These are phyloP conservation scores for Cucumis sativus DNA, from an alignment of 306 rosid genomes.

Conservation along the genomic window DNA sequence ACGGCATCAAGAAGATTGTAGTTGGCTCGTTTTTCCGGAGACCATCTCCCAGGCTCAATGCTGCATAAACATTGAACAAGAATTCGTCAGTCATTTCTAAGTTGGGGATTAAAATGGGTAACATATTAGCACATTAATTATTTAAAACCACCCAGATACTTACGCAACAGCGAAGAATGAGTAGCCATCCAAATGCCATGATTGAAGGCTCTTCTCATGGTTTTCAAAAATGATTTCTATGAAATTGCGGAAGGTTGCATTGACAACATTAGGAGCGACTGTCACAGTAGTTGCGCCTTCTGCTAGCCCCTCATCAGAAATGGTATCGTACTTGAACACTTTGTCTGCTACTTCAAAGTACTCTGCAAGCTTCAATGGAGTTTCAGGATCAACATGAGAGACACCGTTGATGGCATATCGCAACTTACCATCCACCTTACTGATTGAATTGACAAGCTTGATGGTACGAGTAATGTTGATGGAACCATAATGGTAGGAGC, in stretches of 20 bases:
- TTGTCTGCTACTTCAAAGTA: slow-evolving; percentile 27
- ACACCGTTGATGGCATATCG: slow-evolving; percentile 66
- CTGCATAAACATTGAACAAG: slow-evolving; percentile 6
- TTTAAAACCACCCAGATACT: neutral
- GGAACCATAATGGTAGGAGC: slow-evolving; percentile 66
- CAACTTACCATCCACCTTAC: slow-evolving; percentile 34
- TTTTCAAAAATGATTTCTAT: slow-evolving; percentile 77
- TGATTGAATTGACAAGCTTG: slow-evolving; percentile 34
- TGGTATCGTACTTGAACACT: slow-evolving; percentile 38
- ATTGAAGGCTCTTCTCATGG: slow-evolving; percentile 56
- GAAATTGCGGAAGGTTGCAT: slow-evolving; percentile 25
- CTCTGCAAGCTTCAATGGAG: slow-evolving; percentile 76
- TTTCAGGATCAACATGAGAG: slow-evolving; percentile 42
- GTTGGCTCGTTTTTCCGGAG: slow-evolving; percentile 23
- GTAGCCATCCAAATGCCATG: slow-evolving; percentile 55
- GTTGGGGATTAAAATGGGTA: neutral
- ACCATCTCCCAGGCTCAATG: slow-evolving; percentile 64
- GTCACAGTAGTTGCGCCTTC: neutral
- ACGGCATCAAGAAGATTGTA: slow-evolving; percentile 55
- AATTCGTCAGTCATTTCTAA: neutral
- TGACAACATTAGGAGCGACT: slow-evolving; percentile 28
- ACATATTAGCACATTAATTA: neutral
- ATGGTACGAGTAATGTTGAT: slow-evolving; percentile 67
- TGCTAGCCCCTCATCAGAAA: slow-evolving; percentile 19
- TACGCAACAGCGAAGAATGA: neutral